Evolutionary conservation across 2,329 filamentous ascomycete species (phyloP), one percentile per base, ranked within the genome.

Genomic region (Knufia fluminis): DNA sequence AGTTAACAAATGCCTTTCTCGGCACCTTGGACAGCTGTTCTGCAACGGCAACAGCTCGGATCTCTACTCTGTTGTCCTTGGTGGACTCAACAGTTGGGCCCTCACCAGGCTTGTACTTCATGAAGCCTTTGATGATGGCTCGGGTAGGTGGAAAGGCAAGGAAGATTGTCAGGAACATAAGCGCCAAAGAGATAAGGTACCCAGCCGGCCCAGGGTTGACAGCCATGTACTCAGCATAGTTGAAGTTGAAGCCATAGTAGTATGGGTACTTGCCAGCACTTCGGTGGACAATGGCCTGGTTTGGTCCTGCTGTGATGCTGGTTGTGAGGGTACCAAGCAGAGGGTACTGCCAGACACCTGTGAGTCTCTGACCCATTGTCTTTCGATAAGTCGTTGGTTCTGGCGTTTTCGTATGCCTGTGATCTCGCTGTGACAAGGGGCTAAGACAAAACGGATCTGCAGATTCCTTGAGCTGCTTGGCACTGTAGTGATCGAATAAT

Each of bases 241-340:
- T 67, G 67, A 83, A 83, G 9, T 71, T 69, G 1, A 71, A 68
- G 0, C 78, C 79, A 58, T 82, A 83, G 33, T 74, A 67, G n/a
- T 71, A 69, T 9, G 72, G 72, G 52, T 77, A 74, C 22, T 83
- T 63, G 8, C 75, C 76, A 68, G 78, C 80, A 39, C 72, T 78
- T 49, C 79, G 74, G 57, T 82, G 73, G 22, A 82, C 75, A 50
- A 80, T 75, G 26, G 75, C 71, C 32, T 70, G 66, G 53, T 83
- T 79, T 7, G 73, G 70, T 7, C 69, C 62, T 1, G 71, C 75
- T 55, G 74, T 71, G 1, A 76, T 62, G 9, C 73, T 76, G 33
- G 72, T 75, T 6, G 78, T 77, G 41, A 82, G 68, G 1, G 71
- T 67, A n/a, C 80, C 80, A 2, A 83, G 68, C 51, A 78, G 77